phyloP scores from a whole-genome alignment of 257 asterid species.

The Anisodus tanguticus region DNA sequence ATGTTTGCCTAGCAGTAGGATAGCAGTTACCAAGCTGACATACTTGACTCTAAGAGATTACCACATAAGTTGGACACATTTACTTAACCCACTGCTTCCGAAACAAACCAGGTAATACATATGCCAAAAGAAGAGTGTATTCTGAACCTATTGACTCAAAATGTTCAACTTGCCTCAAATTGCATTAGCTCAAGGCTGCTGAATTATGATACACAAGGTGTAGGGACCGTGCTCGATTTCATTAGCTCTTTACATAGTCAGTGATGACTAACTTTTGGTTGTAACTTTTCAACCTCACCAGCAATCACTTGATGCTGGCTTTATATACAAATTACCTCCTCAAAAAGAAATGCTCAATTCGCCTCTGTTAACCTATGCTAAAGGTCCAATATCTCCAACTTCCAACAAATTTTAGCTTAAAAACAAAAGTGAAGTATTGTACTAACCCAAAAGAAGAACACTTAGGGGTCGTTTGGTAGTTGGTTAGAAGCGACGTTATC shows the following conservation, averaged over 20 bases:
- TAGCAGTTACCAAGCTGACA: neutral
- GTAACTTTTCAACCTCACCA: neutral
- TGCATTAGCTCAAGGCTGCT: neutral
- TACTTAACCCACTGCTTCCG: neutral
- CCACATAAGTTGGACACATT: neutral
- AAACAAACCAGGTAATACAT: neutral
- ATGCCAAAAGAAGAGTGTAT: neutral
- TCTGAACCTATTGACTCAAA: neutral
- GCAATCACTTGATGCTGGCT: neutral
- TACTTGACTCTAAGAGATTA: neutral
- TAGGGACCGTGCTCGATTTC: neutral
- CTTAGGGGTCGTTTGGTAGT: too few relatives aligned
- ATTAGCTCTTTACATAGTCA: neutral
- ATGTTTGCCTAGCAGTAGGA: slow-evolving; percentile 11
- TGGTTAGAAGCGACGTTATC: too few relatives aligned
- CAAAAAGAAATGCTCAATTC: neutral
- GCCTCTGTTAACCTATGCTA: neutral
- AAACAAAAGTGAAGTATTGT: neutral
- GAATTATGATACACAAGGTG: too few relatives aligned
- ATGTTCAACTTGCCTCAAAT: neutral
- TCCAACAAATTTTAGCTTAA: neutral
- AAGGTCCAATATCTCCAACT: neutral
- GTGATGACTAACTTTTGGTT: neutral
- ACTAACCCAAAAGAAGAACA: too few relatives aligned
- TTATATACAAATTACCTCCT: neutral